A percentile compares a stretch with the other conserved stretches of the same genome.
Conservation (phyloP, 2,329 filamentous ascomycete species). For the Exophiala dermatitidis region DNA sequence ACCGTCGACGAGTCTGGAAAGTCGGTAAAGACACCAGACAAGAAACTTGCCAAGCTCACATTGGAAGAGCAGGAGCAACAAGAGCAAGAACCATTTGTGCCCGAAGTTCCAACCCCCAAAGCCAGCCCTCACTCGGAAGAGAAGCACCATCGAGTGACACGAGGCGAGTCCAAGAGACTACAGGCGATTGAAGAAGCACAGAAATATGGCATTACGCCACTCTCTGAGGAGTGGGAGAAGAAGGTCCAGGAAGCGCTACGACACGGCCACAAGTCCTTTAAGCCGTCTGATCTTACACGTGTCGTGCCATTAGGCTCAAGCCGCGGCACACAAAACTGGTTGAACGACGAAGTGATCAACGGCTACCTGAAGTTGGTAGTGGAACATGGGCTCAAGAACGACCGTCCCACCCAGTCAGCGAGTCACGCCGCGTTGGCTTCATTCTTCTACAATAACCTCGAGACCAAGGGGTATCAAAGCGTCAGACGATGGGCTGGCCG, state of each 20-base stretch:
- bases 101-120: slow-evolving; percentile 20
- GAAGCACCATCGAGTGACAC: slow-evolving; percentile 16
- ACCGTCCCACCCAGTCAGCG: slow-evolving; percentile 30
- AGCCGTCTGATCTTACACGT: slow-evolving; percentile 21
- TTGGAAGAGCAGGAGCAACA: slow-evolving; percentile 1
- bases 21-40: slow-evolving; percentile 10
- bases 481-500: slow-evolving; percentile 40
- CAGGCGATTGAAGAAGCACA: slow-evolving; percentile 17
- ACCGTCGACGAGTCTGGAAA: background rate
- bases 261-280: slow-evolving; percentile 15
- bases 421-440: slow-evolving; percentile 40
- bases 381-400: slow-evolving; percentile 27
- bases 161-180: slow-evolving; percentile 26
- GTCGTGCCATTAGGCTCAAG: slow-evolving; percentile 19
- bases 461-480: slow-evolving; percentile 35
- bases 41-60: slow-evolving; percentile 13
- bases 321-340: slow-evolving; percentile 31
- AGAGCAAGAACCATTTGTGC: slow-evolving; percentile 3
- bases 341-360: slow-evolving; percentile 44
- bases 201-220: slow-evolving; percentile 31
- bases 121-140: slow-evolving; percentile 16
- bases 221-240: slow-evolving; percentile 34
- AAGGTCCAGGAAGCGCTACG: slow-evolving; percentile 30
- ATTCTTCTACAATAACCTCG: slow-evolving; percentile 39
- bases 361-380: slow-evolving; percentile 39